Conservation (phyloP, 2,329 filamentous ascomycete genomes). For the Aschersonia sp. region DNA sequence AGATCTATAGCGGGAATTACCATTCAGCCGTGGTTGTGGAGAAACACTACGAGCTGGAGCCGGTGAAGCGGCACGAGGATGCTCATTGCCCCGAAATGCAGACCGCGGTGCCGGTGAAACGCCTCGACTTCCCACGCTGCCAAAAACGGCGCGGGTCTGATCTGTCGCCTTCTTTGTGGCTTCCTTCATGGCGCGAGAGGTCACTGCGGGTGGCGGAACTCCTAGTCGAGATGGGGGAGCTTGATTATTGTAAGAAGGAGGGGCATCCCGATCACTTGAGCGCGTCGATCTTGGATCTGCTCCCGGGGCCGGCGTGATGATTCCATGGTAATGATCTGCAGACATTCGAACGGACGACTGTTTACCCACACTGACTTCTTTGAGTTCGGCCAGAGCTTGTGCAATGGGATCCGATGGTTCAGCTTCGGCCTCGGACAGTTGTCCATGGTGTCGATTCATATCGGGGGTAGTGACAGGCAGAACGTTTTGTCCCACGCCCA, state of each 20-base stretch:
- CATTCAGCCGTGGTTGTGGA: slow-evolving; percentile 42
- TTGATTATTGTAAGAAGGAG: slow-evolving; percentile 67
- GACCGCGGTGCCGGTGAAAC: slow-evolving; percentile 35
- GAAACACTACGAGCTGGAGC: slow-evolving; percentile 49
- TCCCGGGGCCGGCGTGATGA: slow-evolving; percentile 63
- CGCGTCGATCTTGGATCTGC: slow-evolving; percentile 25
- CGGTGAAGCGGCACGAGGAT: slow-evolving; percentile 51
- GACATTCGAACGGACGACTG: slow-evolving; percentile 72
- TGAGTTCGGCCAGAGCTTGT: slow-evolving; percentile 80
- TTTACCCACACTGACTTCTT: slow-evolving; percentile 64
- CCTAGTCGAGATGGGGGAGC: slow-evolving; percentile 61
- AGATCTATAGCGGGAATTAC: slow-evolving; percentile 32
- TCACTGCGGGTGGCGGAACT: slow-evolving; percentile 82
- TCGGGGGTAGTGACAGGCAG: slow-evolving; percentile 82
- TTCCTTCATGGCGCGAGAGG: slow-evolving; percentile 89
- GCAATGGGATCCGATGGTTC: slow-evolving; percentile 80
- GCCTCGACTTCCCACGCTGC: slow-evolving; percentile 11
- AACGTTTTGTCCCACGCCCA: slow-evolving; percentile 92
- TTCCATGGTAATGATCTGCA: slow-evolving; percentile 91
- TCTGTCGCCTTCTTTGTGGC: slow-evolving; percentile 78
- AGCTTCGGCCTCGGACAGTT: slow-evolving; percentile 19
- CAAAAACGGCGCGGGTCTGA: slow-evolving; percentile 70
- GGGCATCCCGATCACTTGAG: slow-evolving; percentile 30
- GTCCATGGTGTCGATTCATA: slow-evolving; percentile 24
- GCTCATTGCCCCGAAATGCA: slow-evolving; percentile 42